phyloP scores from a whole-genome alignment of 768 basidiomycete genomes.

The Leccinum broughii region DNA sequence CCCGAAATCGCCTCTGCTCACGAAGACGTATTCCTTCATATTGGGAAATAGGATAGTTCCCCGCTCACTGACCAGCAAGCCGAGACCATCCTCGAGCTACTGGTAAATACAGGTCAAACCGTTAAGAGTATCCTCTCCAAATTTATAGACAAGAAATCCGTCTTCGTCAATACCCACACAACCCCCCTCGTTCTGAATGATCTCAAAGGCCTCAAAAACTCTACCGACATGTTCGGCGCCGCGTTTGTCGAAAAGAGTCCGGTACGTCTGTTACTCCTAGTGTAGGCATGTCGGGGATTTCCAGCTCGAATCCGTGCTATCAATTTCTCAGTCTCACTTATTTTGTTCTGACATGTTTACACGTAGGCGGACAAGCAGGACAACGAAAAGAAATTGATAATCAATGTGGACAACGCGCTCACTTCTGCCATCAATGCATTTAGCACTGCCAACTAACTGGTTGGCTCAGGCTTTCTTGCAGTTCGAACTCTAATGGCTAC shows the following conservation, averaged over 20 bases:
- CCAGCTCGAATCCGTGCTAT: neutral
- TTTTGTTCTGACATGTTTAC: neutral
- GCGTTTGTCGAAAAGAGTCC: neutral
- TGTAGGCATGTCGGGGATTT: neutral
- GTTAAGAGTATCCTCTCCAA: neutral
- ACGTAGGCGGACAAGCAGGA: neutral
- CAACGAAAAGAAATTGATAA: neutral
- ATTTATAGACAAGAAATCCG: neutral
- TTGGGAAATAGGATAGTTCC: neutral
- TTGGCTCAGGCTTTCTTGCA: neutral
- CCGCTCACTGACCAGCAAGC: neutral
- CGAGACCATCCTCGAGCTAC: accelerated
- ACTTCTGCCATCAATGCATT: neutral
- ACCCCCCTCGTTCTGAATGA: accelerated
- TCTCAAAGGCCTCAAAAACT: neutral
- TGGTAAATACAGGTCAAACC: accelerated
- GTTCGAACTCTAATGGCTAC: neutral
- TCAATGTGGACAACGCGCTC: neutral
- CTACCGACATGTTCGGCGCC: neutral
- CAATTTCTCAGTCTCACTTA: neutral
- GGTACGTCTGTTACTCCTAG: conserved; percentile 6
- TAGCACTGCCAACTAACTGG: neutral
- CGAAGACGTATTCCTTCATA: neutral
- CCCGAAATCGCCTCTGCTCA: neutral
- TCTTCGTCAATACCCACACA: accelerated